A percentile compares a stretch with the other conserved stretches of the same genome.
phyloP scores from a whole-genome alignment of 1,284 basidiomycete species.

The Rugosomyces carneus region DNA sequence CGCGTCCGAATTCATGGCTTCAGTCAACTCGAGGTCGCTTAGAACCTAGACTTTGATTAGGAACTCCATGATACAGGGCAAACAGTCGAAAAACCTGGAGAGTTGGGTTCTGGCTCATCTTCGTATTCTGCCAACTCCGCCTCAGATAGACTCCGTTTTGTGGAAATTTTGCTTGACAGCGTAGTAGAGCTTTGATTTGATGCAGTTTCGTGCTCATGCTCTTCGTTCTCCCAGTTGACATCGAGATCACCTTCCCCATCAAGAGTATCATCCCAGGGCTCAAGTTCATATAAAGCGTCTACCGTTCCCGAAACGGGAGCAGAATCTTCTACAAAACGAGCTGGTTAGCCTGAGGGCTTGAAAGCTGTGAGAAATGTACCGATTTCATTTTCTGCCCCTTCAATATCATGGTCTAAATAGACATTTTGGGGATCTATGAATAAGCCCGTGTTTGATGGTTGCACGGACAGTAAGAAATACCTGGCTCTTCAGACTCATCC shows the following conservation, averaged over 20 bases:
- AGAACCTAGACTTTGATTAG: not conserved
- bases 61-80: not conserved
- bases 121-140: constrained; percentile 35
- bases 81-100: constrained; percentile 34
- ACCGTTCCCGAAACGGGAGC: not conserved
- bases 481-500: constrained; percentile 5
- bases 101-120: constrained; percentile 26
- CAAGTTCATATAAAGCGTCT: constrained; percentile 8
- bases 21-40: constrained; percentile 32
- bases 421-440: constrained; percentile 2
- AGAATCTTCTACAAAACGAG: constrained; percentile 5
- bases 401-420: constrained; percentile 17
- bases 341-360: not conserved
- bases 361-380: too few relatives aligned
- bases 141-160: constrained; percentile 45
- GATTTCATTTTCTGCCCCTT: constrained; percentile 22
- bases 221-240: constrained; percentile 19
- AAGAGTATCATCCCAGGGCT: constrained; percentile 32
- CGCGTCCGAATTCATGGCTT: not conserved
- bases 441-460: not conserved
- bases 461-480: not conserved
- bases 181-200: constrained; percentile 36
- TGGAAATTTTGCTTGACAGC: constrained; percentile 37
- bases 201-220: constrained; percentile 26
- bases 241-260: constrained; percentile 38